Evolutionary conservation across 2,329 filamentous ascomycete species (phyloP), one percentile per base, ranked within the genome.

Genomic region (Drechslerella stenobrocha): DNA sequence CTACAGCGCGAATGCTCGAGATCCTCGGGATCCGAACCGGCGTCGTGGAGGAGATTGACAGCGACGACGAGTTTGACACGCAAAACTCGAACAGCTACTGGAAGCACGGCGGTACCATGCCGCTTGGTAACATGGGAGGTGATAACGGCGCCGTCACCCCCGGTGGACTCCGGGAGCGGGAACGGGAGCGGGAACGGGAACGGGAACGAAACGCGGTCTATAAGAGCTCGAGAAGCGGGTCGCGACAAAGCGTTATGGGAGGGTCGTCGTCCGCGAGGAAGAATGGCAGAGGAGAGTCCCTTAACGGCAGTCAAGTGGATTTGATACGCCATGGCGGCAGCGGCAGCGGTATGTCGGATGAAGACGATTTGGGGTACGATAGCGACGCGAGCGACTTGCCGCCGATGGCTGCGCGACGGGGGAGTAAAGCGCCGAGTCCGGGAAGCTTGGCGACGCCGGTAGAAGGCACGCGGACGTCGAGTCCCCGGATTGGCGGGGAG

Each of bases 11-110:
- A 58, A 98, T 98, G 93, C 81, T 98, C 15, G 93, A 98, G 76
- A 98, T 98, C 56, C 79, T 97, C 13, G 88, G 90, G n/a, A 98
- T 98, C 69, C 85, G 90, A 59, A 98, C 92, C 0, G 93, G 93
- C 0, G 92, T 98, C 0, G 89, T 96, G 0, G 93, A 98, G 73
- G 93, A 98, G 75, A 88, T 95, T 44, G 93, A 98, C 75, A 96
- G 90, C 44, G 93, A 98, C 75, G 93, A 98, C 75, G 93, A 98
- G 76, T 98, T 98, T 73, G 93, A 98, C 75, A 98, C 96, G 69
- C 93, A 96, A 76, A 81, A 55, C 44, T 67, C 63, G 63, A 67
- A 44, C 34, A 67, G 9, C 28, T 67, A 67, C 40, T 67, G 63
- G 63, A 67, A 67, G 13, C 47, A 44, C n/a, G 30, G 48, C 28